Evolutionary conservation across 192 early-diverging fungal genomes (phyloP).

Genomic region (Umbelopsis sp.): DNA sequence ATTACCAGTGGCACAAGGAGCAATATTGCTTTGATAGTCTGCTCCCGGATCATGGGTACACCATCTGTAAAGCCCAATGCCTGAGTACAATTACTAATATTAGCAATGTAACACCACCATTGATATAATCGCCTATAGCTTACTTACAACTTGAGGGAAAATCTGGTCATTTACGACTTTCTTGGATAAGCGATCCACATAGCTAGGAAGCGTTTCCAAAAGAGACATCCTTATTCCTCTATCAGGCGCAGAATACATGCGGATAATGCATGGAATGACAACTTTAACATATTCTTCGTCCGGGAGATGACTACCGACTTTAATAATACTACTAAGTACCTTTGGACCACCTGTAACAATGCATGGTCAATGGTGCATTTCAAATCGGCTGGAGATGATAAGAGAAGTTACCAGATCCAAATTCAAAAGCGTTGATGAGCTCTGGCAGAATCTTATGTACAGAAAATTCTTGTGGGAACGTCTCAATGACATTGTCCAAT

Average conservation of each 20-base stretch:
- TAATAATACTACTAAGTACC: slow-evolving; percentile 77
- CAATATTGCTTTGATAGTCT: slow-evolving; percentile 84
- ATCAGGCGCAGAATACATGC: slow-evolving; percentile 88
- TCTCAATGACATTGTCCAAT: slow-evolving; percentile 68
- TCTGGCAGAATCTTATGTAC: slow-evolving; percentile 95
- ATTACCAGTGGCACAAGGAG: slow-evolving; percentile 69
- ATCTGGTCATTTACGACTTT: slow-evolving; percentile 79
- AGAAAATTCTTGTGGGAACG: slow-evolving; percentile 82
- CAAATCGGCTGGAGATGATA: not conserved
- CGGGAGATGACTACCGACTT: slow-evolving; percentile 74
- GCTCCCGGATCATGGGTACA: slow-evolving; percentile 88
- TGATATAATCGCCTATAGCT: not conserved
- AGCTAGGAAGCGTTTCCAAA: slow-evolving; percentile 77
- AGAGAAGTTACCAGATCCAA: slow-evolving; percentile 57
- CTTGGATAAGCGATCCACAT: slow-evolving; percentile 68
- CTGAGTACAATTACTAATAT: slow-evolving; percentile 30
- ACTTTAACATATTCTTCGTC: slow-evolving; percentile 74
- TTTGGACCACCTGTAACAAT: slow-evolving; percentile 58
- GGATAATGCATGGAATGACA: slow-evolving; percentile 74
- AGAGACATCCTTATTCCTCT: slow-evolving; percentile 83
- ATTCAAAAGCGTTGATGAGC: slow-evolving; percentile 81
- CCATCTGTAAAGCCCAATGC: slow-evolving; percentile 87
- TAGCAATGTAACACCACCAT: not conserved
- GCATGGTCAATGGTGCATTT: not conserved
- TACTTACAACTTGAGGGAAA: slow-evolving; percentile 78